These are phyloP conservation scores for Solanum sitiens DNA, from an alignment of 257 asterid species.

Conservation along the genomic window DNA sequence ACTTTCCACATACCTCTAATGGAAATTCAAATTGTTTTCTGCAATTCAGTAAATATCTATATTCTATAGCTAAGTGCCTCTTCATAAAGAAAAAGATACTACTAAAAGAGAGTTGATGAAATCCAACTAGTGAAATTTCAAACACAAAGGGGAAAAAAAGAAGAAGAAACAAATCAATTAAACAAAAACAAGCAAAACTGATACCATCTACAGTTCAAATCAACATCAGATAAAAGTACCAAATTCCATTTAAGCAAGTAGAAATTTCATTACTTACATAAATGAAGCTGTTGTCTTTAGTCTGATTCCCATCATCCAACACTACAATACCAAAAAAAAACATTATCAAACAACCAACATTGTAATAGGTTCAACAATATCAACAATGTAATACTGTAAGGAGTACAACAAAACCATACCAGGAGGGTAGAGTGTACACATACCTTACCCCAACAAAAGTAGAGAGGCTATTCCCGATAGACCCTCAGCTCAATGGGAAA, in stretches of 20 bases:
- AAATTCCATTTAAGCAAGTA: neutral
- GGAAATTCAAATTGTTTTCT: neutral
- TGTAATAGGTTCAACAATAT: conserved; percentile 5
- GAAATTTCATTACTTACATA: conserved; percentile 45
- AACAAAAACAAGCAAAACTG: neutral
- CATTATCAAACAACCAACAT: conserved; percentile 3
- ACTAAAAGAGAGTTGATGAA: neutral
- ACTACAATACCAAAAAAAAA: conserved; percentile 41
- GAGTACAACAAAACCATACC: neutral
- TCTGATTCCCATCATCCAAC: conserved; percentile 73
- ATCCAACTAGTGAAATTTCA: neutral
- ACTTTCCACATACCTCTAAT: neutral
- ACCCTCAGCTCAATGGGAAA: neutral
- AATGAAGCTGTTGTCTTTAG: conserved; percentile 88
- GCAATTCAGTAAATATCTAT: neutral
- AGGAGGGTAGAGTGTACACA: neutral
- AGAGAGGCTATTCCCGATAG: neutral
- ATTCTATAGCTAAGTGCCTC: neutral
- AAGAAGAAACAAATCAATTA: neutral
- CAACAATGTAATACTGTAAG: neutral
- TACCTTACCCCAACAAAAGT: neutral
- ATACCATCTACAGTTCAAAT: neutral
- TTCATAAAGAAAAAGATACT: neutral
- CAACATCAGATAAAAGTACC: neutral
- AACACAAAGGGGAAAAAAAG: neutral